These are phyloP conservation scores for Euphorbia peplus DNA, from an alignment of 345 rosid species.

Conservation along the genomic window DNA sequence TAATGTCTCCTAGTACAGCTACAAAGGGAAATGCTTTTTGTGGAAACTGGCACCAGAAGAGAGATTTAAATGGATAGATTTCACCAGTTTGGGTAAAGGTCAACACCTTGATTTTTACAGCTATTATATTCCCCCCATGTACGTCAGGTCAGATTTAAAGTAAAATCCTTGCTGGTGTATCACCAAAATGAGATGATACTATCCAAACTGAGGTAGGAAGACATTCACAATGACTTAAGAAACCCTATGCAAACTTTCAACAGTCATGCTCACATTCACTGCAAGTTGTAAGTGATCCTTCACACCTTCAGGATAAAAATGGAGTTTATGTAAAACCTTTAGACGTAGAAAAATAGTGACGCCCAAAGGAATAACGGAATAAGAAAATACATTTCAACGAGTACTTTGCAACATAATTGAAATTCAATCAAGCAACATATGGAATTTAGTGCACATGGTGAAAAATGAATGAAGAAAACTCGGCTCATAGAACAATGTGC, in stretches of 20 bases:
- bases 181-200: neutral
- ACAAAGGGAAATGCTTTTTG: neutral
- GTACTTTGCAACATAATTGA: neutral
- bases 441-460: neutral
- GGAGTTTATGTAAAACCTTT: neutral
- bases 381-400: too few relatives aligned
- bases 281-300: neutral
- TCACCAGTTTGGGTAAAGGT: neutral
- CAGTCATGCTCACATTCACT: neutral
- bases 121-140: neutral
- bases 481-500: neutral
- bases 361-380: neutral
- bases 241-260: too few relatives aligned
- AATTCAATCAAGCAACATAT: neutral
- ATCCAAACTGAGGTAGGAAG: neutral
- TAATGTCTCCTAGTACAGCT: neutral
- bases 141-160: neutral
- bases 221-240: neutral
- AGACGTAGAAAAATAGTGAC: neutral
- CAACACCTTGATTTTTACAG: neutral
- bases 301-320: neutral
- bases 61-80: neutral
- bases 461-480: too few relatives aligned
- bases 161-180: neutral
- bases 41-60: neutral